phyloP scores from a whole-genome alignment of 768 basidiomycete species.

The Russula abietina region DNA sequence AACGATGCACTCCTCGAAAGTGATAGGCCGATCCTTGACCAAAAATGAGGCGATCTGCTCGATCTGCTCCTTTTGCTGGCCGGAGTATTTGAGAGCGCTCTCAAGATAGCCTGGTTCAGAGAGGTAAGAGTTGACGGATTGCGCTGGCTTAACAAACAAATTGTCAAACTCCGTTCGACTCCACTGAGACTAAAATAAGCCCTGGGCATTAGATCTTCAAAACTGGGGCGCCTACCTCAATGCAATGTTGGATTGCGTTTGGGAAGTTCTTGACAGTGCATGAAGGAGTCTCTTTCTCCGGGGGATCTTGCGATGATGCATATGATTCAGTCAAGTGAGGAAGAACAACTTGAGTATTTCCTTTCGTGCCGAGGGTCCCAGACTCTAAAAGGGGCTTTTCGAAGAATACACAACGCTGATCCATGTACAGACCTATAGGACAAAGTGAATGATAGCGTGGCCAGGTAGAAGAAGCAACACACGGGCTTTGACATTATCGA shows the following conservation, averaged over 20 bases:
- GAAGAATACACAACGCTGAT: conserved; percentile 95
- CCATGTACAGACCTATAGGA: conserved; percentile 85
- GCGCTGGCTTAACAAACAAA: conserved; percentile 88
- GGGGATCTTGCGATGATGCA: conserved; percentile 95
- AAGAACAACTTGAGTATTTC: conserved; percentile 92
- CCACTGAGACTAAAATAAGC: conserved; percentile 53
- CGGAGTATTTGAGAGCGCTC: conserved; percentile 82
- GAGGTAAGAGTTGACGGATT: conserved; percentile 92
- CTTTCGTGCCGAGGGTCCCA: conserved; percentile 96
- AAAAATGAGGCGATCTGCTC: conserved; percentile 85
- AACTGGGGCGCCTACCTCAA: conserved; percentile 59
- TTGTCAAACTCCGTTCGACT: conserved; percentile 88
- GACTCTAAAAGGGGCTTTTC: conserved; percentile 94
- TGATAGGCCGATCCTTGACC: conserved; percentile 87
- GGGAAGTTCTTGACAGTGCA: conserved; percentile 99
- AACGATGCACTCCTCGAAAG: conserved; percentile 94
- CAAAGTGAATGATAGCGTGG: conserved; percentile 8
- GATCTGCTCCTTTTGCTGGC: conserved; percentile 85
- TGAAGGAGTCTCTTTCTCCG: conserved; percentile 93
- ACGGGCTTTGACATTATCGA: conserved; percentile 97
- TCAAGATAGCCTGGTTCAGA: conserved; percentile 95
- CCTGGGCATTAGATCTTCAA: background rate
- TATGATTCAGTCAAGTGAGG: conserved; percentile 96
- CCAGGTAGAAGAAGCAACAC: conserved; percentile 31
- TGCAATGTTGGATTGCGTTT: conserved; percentile 95